phyloP scores from a whole-genome alignment of 306 rosid genomes.

The Pachyrhizus erosus region DNA sequence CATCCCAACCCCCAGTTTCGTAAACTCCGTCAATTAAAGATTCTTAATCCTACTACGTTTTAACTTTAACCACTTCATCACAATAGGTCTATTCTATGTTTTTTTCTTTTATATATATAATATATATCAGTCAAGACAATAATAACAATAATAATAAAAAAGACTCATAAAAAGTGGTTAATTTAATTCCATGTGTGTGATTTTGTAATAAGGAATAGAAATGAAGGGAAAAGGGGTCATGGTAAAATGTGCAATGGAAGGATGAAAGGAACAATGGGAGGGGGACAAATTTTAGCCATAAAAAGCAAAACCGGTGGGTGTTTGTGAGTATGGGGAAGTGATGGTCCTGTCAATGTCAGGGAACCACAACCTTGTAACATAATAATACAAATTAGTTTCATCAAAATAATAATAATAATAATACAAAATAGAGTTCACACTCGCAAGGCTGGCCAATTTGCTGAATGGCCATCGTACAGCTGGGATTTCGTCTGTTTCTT shows the following conservation, averaged over 20 bases:
- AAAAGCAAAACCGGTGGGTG: slow-evolving; percentile 40
- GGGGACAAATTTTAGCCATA: slow-evolving; percentile 27
- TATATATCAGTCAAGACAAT: no score
- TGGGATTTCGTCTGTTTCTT: neutral
- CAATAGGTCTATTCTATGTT: no score
- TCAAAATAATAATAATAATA: neutral
- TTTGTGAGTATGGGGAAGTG: slow-evolving; percentile 13
- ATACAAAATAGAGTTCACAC: neutral
- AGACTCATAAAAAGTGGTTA: slow-evolving; percentile 10
- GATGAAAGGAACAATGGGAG: slow-evolving; percentile 5
- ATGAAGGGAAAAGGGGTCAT: neutral
- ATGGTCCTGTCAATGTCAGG: slow-evolving; percentile 32
- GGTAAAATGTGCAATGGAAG: neutral
- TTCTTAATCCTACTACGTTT: neutral
- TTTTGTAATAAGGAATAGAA: neutral
- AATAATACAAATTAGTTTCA: neutral
- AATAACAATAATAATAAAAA: neutral
- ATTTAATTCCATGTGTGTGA: neutral
- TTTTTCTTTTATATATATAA: no score
- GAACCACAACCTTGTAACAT: neutral
- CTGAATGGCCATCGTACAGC: slow-evolving; percentile 23
- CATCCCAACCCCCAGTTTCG: slow-evolving; percentile 4
- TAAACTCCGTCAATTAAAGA: slow-evolving; percentile 29
- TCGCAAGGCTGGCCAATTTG: neutral
- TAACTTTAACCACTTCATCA: slow-evolving; percentile 19